Base-by-base conservation (phyloP, 805 yeast species). In the Suhomyces tanzawaensis region DNA sequence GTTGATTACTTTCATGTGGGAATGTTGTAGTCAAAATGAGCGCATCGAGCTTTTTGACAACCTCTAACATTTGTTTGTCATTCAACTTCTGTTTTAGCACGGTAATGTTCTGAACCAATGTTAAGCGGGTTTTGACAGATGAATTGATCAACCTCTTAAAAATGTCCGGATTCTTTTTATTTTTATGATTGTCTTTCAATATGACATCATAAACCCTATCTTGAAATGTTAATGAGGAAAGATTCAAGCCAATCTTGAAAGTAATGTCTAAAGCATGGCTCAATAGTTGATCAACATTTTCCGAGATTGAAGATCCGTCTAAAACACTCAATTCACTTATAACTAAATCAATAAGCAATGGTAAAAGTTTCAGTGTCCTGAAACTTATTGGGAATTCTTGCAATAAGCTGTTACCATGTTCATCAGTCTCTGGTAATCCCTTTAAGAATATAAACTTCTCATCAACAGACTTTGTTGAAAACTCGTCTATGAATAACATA, bases 401-500 rank as follows among this genome's bases (percentile, higher is more conserved):
- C 15, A 69, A 48, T 16, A 69, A 46, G 14, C 47, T 44, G 3
- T 34, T 42, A 9, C 37, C 52, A n/a, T 26, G 40, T 27, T 31
- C 41, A 23, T 53, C 58, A 14, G 34, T 33, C 17, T 58, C 60
- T n/a, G 76, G 59, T 37, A 91, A 66, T 1, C 88, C 88, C 37
- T 74, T 74, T 46, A 90, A 68, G 53, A 88, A 88, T 1, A 78
- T 66, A 17, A 76, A 57, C 50, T 82, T 83, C 41, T 91, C 97
- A 13, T 72, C 72, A 5, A 69, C 65, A 2, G 81, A 64, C 48
- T 85, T 82, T 0, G 95, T 85, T 7, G 89, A 78, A 44, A 86
- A 81, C 40, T 85, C 93, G 53, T 91, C 97, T 31, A 91, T 60
- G 49, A 84, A 82, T 57, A 82, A 79, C 67, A 91, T 72, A 3